Base-by-base conservation (phyloP, 371 early-diverging fungal genomes). In the Zychaea mexicana region DNA sequence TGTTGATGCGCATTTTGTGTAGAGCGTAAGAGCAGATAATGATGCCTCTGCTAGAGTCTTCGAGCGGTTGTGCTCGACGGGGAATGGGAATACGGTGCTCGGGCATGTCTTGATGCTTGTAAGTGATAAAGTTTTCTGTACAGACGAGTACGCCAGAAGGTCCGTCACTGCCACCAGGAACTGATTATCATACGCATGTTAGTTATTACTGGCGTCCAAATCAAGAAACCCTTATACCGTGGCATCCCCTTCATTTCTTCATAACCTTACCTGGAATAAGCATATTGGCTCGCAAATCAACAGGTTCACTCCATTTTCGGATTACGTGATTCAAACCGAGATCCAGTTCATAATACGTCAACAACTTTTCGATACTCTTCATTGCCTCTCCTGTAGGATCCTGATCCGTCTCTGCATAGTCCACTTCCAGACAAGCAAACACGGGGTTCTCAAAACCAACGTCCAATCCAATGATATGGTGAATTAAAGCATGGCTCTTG, bases 371-470 rank as follows among this genome's bases (percentile, higher is more conserved):
- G 8, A 87, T 79, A 38, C 87, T 85, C 58, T 84, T 73, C 55
- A 86, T 82, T 0, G 92, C 94, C 68, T 92, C 90, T 8, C 92
- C 90, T 15, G 89, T 84, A 2, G 90, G 85, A 76, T 94, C 95
- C 54, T 85, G 81, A 74, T 94, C 95, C 2, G 91, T 87, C 32
- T 95, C 99, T 10, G 85, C 71, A 73, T 95, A 95, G 75, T 92
- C 93, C 1, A 90, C 85, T 70, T 98, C 99, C 38, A 99, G 72
- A 65, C 90, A 88, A 0, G 98, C 98, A 86, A 99, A 99, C 33
- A 96, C 85, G 2, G 99, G 99, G 76, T 98, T 99, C 66, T 99
- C 98, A 68, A 92, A 99, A 0, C 97, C 98, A 36, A 99, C 98
- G 77, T 99, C 98, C 19, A 98, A 86, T 19, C 93, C 98, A 31